Percentiles rank a stretch among this genome's conserved stretches.
phyloP scores from a whole-genome alignment of 495 filamentous ascomycete species.

The Jackrogersella minutella region DNA sequence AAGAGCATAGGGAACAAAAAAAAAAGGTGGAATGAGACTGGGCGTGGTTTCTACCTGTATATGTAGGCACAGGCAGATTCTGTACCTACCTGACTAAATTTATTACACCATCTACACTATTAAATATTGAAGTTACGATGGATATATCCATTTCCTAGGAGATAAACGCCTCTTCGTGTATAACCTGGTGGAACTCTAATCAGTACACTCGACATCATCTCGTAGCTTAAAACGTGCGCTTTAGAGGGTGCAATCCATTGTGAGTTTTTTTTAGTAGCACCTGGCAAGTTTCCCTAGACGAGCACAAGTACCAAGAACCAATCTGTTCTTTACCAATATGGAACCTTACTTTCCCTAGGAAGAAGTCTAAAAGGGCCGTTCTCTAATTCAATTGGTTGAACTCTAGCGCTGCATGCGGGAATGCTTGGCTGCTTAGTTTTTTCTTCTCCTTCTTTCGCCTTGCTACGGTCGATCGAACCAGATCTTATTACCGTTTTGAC shows the following conservation, averaged over 20 bases:
- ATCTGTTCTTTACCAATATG: conserved; percentile 8
- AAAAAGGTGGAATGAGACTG: neutral
- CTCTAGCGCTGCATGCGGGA: conserved; percentile 9
- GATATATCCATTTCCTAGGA: neutral
- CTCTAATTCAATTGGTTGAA: conserved; percentile 18
- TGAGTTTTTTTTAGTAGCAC: neutral
- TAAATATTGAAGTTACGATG: neutral
- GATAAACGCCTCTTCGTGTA: too few species aligned
- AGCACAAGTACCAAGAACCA: conserved; percentile 14
- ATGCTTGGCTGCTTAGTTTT: conserved; percentile 5
- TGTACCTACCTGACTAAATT: neutral
- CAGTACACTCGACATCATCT: conserved; percentile 10
- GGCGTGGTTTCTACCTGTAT: neutral
- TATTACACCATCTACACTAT: neutral
- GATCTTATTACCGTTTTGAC: conserved; percentile 17
- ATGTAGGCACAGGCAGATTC: too few species aligned
- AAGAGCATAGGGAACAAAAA: neutral
- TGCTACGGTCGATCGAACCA: conserved; percentile 35
- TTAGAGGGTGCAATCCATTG: conserved; percentile 7
- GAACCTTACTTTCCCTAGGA: conserved; percentile 27
- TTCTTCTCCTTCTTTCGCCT: too few species aligned
- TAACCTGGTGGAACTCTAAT: conserved; percentile 14
- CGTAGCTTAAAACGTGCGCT: conserved; percentile 17
- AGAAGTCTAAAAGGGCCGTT: conserved; percentile 34
- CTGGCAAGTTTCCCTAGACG: conserved; percentile 8